A percentile compares a stretch with the other conserved stretches of the same genome.
Conservation (phyloP, 441 rosid genomes). For the Jatropha podagrica region DNA sequence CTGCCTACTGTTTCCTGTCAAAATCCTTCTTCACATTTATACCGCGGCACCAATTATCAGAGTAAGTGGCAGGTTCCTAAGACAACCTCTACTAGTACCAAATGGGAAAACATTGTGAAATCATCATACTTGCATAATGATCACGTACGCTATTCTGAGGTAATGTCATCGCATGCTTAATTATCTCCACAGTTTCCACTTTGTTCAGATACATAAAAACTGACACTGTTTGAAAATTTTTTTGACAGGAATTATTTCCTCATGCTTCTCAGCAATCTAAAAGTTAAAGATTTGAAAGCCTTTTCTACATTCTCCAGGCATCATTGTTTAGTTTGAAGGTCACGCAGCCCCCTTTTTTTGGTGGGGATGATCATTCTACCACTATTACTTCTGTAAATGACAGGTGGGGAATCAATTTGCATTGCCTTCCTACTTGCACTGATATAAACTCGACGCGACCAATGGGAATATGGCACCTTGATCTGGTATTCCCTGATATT, state of each 20-base stretch:
- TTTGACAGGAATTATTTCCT: slow-evolving; percentile 61
- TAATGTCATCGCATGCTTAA: slow-evolving; percentile 19
- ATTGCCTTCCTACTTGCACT: background rate
- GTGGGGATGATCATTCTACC: slow-evolving; percentile 5
- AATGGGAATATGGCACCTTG: background rate
- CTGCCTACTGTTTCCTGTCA: slow-evolving; percentile 56
- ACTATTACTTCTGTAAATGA: background rate
- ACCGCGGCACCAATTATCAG: slow-evolving; percentile 30
- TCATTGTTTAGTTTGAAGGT: slow-evolving; percentile 13
- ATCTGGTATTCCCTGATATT: background rate
- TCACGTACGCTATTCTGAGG: slow-evolving; percentile 58
- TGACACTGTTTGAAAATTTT: background rate
- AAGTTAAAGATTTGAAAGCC: slow-evolving; percentile 29
- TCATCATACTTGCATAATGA: slow-evolving; percentile 52
- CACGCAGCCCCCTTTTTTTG: slow-evolving; percentile 15
- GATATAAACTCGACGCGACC: slow-evolving; percentile 5
- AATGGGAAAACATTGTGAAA: slow-evolving; percentile 95
- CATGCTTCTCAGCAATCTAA: slow-evolving; percentile 47
- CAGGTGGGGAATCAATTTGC: no score
- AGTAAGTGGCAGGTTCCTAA: slow-evolving; percentile 42
- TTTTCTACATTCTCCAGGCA: background rate
- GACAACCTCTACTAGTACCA: slow-evolving; percentile 39
- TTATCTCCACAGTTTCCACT: background rate
- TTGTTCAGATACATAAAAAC: slow-evolving; percentile 2
- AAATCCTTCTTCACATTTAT: slow-evolving; percentile 36